Percentiles rank a stretch among this genome's conserved stretches.
Evolutionary conservation across 1,284 basidiomycete genomes (phyloP).

Genomic region (Boletus smithii): DNA sequence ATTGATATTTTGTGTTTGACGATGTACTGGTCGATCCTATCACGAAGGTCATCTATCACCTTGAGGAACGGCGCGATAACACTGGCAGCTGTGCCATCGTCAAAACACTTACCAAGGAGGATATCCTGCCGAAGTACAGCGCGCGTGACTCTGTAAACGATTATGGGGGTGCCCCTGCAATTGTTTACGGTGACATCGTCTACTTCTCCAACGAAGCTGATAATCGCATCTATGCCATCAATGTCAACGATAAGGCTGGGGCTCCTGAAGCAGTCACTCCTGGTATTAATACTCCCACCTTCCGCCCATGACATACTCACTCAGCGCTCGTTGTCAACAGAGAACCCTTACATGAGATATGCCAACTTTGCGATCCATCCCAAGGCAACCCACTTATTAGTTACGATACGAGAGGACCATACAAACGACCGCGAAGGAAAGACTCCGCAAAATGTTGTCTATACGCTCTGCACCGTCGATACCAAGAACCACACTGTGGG

Average conservation of each 20-base stretch:
- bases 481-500: conserved; percentile 22
- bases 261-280: conserved; percentile 13
- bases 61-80: conserved; percentile 40
- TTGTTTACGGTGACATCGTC: conserved; percentile 24
- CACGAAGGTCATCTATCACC: conserved; percentile 32
- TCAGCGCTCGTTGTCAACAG: conserved; percentile 7
- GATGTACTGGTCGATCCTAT: conserved; percentile 35
- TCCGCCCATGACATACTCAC: neutral
- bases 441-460: conserved; percentile 31
- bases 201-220: conserved; percentile 34
- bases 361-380: conserved; percentile 36
- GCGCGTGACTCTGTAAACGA: conserved; percentile 36
- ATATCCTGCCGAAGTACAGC: conserved; percentile 34
- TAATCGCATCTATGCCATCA: too few relatives aligned
- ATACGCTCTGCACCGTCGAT: conserved; percentile 30
- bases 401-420: conserved; percentile 51
- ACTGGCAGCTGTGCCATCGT: conserved; percentile 21
- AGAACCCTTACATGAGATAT: conserved; percentile 44
- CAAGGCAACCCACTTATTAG: conserved; percentile 15
- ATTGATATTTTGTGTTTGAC: conserved; percentile 15
- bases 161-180: conserved; percentile 37
- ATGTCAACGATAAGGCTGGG: too few relatives aligned
- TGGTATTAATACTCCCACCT: conserved; percentile 7
- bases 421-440: conserved; percentile 35
- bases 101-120: conserved; percentile 2